These are phyloP conservation scores for Straminergon stramineum DNA, from an alignment of 225 moss, liverwort and hornwort genomes.

Conservation along the genomic window DNA sequence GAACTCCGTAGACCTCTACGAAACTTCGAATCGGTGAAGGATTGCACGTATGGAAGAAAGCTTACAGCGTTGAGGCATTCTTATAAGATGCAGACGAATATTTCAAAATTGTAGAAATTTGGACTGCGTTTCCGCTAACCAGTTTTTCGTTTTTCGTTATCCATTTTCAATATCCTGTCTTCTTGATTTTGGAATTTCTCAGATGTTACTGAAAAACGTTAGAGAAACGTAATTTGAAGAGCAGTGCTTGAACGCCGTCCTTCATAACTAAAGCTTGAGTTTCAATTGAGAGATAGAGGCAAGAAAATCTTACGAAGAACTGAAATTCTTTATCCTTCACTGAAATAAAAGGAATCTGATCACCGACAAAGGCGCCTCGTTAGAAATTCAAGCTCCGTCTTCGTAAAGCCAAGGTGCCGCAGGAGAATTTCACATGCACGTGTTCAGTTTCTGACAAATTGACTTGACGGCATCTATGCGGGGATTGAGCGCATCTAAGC, in stretches of 20 bases:
- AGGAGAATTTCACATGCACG: background rate
- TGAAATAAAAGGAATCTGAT: background rate
- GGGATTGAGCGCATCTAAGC: background rate
- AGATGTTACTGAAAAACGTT: background rate
- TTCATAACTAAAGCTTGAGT: background rate
- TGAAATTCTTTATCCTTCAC: background rate
- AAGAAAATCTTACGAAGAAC: background rate
- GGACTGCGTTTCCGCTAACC: background rate
- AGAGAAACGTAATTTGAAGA: background rate
- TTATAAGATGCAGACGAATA: background rate
- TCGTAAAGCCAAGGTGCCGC: background rate
- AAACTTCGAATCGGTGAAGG: background rate
- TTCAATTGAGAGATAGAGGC: background rate
- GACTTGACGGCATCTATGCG: background rate
- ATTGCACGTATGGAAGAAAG: background rate
- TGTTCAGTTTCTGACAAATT: background rate
- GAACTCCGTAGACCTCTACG: background rate
- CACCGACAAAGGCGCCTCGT: background rate
- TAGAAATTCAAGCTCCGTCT: background rate
- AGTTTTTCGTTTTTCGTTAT: background rate
- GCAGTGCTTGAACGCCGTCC: background rate
- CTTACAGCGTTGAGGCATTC: background rate
- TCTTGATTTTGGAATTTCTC: background rate
- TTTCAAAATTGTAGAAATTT: background rate
- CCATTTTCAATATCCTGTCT: background rate